A percentile compares a stretch with the other conserved stretches of the same genome.
Conservation (phyloP, 495 filamentous ascomycete genomes). For the Trichocladium antarcticum region DNA sequence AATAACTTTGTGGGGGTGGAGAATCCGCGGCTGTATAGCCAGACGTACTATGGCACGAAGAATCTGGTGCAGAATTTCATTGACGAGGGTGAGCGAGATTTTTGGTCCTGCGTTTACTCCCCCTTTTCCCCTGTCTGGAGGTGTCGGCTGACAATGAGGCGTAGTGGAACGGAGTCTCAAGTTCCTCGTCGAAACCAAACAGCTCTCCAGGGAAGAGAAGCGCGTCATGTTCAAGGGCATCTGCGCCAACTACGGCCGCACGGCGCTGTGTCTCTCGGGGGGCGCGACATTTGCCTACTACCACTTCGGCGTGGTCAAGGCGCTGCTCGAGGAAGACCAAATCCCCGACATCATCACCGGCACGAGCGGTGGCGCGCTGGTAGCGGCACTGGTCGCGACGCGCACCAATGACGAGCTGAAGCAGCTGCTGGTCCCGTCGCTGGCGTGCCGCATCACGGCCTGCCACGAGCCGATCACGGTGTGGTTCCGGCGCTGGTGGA, state of each 20-base stretch:
- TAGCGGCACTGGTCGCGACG: slow-evolving; percentile 79
- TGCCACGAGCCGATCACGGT: slow-evolving; percentile 66
- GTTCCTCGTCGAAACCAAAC: slow-evolving; percentile 54
- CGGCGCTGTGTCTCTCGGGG: slow-evolving; percentile 83
- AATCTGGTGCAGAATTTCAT: slow-evolving; percentile 79
- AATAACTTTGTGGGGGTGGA: slow-evolving; percentile 96
- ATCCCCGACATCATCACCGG: slow-evolving; percentile 91
- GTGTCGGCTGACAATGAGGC: background rate
- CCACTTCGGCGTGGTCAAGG: slow-evolving; percentile 88
- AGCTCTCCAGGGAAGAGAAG: slow-evolving; percentile 62
- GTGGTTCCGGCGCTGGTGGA: slow-evolving; percentile 79
- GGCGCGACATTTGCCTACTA: slow-evolving; percentile 97
- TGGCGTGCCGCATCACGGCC: slow-evolving; percentile 73
- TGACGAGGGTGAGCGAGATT: slow-evolving; percentile 52
- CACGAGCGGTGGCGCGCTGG: slow-evolving; percentile 85
- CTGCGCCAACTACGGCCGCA: slow-evolving; percentile 82
- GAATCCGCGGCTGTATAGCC: slow-evolving; percentile 83
- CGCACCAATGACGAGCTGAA: slow-evolving; percentile 86
- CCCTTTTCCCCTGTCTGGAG: background rate
- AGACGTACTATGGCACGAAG: slow-evolving; percentile 95
- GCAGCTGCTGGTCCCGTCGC: slow-evolving; percentile 68
- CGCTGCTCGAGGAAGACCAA: slow-evolving; percentile 74
- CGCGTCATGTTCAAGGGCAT: slow-evolving; percentile 76
- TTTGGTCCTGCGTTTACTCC: background rate
- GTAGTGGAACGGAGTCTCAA: slow-evolving; percentile 50